These are phyloP conservation scores for Xylariaceae sp. DNA, from an alignment of 2,329 filamentous ascomycete genomes.

Conservation along the genomic window DNA sequence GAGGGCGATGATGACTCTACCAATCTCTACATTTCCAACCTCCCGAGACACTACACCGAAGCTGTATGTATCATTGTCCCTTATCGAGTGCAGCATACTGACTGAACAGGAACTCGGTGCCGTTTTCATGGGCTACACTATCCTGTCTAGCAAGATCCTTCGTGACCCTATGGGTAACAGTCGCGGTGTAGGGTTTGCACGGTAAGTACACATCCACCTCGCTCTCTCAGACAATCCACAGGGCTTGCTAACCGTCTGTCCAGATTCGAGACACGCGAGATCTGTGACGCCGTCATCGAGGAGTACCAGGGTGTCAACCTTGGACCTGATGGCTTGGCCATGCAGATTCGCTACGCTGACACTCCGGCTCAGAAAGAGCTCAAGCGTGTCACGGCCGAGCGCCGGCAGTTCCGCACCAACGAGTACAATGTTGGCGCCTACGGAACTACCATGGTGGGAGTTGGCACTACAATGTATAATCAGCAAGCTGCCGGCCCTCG, in stretches of 20 bases:
- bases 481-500: conserved; percentile 37
- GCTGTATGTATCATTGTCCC: conserved; percentile 55
- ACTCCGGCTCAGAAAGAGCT: conserved; percentile 95
- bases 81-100: conserved; percentile 7
- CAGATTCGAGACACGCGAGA: conserved; percentile 84
- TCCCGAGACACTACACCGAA: conserved; percentile 89
- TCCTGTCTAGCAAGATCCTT: conserved; percentile 92
- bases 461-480: conserved; percentile 49
- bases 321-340: conserved; percentile 75
- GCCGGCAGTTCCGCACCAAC: conserved; percentile 91
- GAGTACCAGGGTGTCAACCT: conserved; percentile 79
- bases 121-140: conserved; percentile 76
- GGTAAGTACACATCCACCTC: conserved; percentile 53
- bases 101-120: conserved; percentile 64
- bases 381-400: conserved; percentile 93
- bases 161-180: conserved; percentile 89
- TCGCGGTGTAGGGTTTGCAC: conserved; percentile 94
- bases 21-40: conserved; percentile 96
- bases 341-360: conserved; percentile 95
- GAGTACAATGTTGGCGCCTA: conserved; percentile 83
- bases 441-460: conserved; percentile 59
- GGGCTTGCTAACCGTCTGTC: conserved; percentile 21
- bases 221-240: background rate
- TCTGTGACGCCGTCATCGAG: conserved; percentile 85
- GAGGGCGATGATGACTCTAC: conserved; percentile 87